These are phyloP conservation scores for Cercospora beticola DNA, from an alignment of 2,329 filamentous ascomycete genomes.

Conservation along the genomic window DNA sequence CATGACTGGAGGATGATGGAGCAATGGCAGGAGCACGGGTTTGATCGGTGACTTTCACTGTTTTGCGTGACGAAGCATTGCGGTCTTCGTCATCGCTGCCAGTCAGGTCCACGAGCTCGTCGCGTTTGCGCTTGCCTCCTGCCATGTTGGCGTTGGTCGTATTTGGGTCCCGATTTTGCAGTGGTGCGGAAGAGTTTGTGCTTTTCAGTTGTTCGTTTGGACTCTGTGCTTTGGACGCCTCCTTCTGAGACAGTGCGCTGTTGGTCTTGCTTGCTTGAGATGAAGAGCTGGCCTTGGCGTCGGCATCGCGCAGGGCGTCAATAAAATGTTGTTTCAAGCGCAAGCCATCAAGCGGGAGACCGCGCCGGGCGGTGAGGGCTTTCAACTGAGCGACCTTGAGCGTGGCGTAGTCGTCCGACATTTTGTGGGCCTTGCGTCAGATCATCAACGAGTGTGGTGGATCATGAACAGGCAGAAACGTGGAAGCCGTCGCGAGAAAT, in stretches of 20 bases:
- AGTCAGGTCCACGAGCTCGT: conserved; percentile 26
- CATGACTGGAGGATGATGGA: not conserved
- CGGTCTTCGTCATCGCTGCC: conserved; percentile 20
- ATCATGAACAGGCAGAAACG: not conserved
- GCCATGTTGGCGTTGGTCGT: not conserved
- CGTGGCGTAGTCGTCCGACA: not conserved
- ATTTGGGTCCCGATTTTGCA: not conserved
- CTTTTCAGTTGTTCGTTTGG: not conserved
- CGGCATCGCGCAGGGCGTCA: not conserved
- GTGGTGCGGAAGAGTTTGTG: not conserved
- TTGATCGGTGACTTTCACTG: not conserved
- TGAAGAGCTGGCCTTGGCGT: not conserved
- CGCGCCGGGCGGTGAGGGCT: not conserved
- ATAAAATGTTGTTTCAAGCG: not conserved
- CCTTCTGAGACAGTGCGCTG: not conserved
- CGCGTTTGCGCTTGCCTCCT: conserved; percentile 25
- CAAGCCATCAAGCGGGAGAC: not conserved
- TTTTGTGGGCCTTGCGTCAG: not conserved
- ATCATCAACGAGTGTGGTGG: not conserved
- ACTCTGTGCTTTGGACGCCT: not conserved
- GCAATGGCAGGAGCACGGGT: conserved; percentile 1
- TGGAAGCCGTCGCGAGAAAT: not conserved
- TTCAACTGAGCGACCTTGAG: not conserved
- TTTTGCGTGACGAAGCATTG: conserved; percentile 6
- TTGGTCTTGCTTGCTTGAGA: not conserved